phyloP scores from a whole-genome alignment of 768 basidiomycete genomes.

The Cystobasidiopsis lactophilus region DNA sequence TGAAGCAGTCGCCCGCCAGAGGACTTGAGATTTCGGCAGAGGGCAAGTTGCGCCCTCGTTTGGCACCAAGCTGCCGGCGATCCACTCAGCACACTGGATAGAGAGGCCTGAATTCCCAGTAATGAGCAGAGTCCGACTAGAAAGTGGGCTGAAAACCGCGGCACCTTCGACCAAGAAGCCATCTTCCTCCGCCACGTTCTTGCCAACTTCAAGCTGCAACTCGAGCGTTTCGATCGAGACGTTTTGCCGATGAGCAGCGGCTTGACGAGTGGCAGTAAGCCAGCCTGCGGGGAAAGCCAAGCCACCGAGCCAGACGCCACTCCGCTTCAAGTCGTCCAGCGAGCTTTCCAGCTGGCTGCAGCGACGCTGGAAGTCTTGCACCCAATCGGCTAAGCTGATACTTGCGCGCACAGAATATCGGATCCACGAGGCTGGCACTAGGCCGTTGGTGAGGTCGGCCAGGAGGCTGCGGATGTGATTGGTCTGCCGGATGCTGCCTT shows the following conservation, averaged over 20 bases:
- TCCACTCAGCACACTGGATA: neutral
- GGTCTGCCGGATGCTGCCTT: slow-evolving; percentile 79
- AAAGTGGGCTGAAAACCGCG: neutral
- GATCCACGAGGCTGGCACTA: slow-evolving; percentile 70
- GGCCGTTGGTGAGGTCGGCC: slow-evolving; percentile 79
- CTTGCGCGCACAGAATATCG: slow-evolving; percentile 66
- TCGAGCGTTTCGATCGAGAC: slow-evolving; percentile 80
- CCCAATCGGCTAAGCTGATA: slow-evolving; percentile 67
- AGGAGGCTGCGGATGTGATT: slow-evolving; percentile 84
- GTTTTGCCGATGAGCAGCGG: slow-evolving; percentile 75
- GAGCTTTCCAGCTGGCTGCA: slow-evolving; percentile 62
- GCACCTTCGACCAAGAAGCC: neutral
- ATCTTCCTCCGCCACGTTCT: slow-evolving; percentile 45
- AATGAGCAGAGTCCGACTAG: neutral
- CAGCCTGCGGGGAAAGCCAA: slow-evolving; percentile 94
- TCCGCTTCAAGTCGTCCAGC: slow-evolving; percentile 39
- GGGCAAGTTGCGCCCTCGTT: neutral
- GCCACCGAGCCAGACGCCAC: slow-evolving; percentile 62
- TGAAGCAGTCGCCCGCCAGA: too few relatives aligned
- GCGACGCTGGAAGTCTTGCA: slow-evolving; percentile 56
- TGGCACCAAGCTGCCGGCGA: neutral
- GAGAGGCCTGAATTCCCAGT: neutral
- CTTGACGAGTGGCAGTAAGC: slow-evolving; percentile 82
- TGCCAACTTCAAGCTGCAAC: slow-evolving; percentile 58
- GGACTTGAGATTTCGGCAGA: too few relatives aligned